These are phyloP conservation scores for Solanum habrochaites DNA, from an alignment of 257 asterid genomes.

Conservation along the genomic window DNA sequence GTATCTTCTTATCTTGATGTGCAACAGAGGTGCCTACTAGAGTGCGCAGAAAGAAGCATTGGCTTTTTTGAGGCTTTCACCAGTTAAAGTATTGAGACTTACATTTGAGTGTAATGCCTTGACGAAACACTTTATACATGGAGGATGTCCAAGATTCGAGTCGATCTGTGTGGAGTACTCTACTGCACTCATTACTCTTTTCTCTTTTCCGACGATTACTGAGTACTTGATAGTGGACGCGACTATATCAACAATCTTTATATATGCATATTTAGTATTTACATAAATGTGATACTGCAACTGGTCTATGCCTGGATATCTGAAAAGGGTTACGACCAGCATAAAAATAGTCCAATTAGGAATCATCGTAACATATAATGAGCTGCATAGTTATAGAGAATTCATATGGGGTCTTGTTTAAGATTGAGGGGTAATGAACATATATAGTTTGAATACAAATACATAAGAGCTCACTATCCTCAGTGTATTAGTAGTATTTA, in stretches of 20 bases:
- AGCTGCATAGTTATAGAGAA: background rate
- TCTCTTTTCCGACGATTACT: background rate
- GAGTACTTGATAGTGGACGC: background rate
- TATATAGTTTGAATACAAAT: background rate
- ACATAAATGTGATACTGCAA: background rate
- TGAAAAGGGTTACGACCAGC: background rate
- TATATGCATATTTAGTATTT: background rate
- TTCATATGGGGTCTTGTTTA: background rate
- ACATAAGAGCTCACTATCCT: background rate
- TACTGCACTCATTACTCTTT: background rate
- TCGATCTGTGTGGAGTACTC: background rate
- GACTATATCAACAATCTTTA: background rate
- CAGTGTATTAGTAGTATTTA: background rate
- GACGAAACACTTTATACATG: background rate
- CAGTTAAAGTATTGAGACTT: background rate
- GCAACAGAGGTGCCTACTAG: slow-evolving; percentile 65
- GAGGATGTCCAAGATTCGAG: background rate
- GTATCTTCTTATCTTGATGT: background rate
- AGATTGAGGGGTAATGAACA: background rate
- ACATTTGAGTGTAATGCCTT: background rate
- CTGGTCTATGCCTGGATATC: background rate
- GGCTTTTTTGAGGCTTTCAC: slow-evolving; percentile 42
- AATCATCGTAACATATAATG: background rate
- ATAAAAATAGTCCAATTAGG: background rate
- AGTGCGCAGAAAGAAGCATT: slow-evolving; percentile 57